These are phyloP conservation scores for Xerocomellus dryophilus DNA, from an alignment of 768 basidiomycete species.

Conservation along the genomic window DNA sequence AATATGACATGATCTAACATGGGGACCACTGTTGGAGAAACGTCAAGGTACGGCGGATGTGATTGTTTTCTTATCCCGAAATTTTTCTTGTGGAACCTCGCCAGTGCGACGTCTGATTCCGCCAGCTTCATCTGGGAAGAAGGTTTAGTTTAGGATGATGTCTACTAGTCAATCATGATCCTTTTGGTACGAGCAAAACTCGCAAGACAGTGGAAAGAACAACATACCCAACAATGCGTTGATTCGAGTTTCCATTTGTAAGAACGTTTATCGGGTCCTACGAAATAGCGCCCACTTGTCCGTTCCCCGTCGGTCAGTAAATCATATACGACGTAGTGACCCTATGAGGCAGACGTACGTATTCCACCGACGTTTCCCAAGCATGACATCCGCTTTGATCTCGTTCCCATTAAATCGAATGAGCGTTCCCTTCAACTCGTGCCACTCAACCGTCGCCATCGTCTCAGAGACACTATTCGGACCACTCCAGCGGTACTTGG, in stretches of 20 bases:
- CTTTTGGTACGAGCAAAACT: not conserved
- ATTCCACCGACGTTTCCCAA: conserved; percentile 22
- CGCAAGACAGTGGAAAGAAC: not conserved
- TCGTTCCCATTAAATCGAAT: conserved; percentile 33
- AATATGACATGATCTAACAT: conserved; percentile 30
- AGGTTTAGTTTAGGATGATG: not conserved
- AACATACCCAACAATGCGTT: conserved; percentile 26
- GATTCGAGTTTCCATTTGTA: conserved; percentile 37
- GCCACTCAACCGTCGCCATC: conserved; percentile 38
- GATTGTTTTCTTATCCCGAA: conserved; percentile 19
- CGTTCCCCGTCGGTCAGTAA: not conserved
- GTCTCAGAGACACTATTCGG: conserved; percentile 17
- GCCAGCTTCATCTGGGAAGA: conserved; percentile 21
- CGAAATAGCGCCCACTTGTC: conserved; percentile 32
- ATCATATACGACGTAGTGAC: not conserved
- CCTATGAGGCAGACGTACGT: conserved; percentile 13
- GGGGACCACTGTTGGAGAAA: conserved; percentile 15
- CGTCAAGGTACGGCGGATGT: conserved; percentile 27
- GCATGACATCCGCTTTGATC: conserved; percentile 22
- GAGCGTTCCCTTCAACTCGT: conserved; percentile 22
- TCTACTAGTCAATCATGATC: not conserved
- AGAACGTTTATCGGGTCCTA: conserved; percentile 31
- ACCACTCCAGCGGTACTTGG: conserved; percentile 24
- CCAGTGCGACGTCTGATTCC: conserved; percentile 12
- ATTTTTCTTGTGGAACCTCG: conserved; percentile 26